These are phyloP conservation scores for Ammopiptanthus mongolicus DNA, from an alignment of 306 rosid species.

Conservation along the genomic window DNA sequence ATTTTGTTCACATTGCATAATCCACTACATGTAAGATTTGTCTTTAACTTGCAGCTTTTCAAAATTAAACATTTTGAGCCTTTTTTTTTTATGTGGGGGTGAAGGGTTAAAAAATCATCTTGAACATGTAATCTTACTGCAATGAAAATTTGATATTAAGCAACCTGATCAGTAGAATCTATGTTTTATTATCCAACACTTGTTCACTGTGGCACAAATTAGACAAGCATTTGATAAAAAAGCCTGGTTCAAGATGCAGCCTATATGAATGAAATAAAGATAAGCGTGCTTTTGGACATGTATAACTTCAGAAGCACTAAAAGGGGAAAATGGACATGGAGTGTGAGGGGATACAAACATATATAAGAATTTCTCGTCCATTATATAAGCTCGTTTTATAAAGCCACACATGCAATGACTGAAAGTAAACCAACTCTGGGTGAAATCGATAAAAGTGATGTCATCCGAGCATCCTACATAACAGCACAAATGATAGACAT, in stretches of 20 bases:
- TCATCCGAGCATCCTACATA: conserved; percentile 27
- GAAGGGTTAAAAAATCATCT: not conserved
- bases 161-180: not conserved
- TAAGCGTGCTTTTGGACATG: not conserved
- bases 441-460: conserved; percentile 60
- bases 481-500: conserved; percentile 10
- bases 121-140: not conserved
- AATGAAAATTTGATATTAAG: not conserved
- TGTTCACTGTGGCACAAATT: not conserved
- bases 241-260: not conserved
- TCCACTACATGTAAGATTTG: not conserved
- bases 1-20: conserved; percentile 21
- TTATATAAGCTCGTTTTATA: conserved; percentile 18
- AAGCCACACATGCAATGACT: conserved; percentile 30
- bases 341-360: not conserved
- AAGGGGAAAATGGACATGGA: not conserved
- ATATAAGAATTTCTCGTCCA: not conserved
- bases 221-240: not conserved
- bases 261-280: not conserved
- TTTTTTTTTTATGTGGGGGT: not conserved
- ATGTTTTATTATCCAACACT: not conserved
- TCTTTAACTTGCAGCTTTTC: conserved; percentile 14
- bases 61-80: not conserved
- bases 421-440: conserved; percentile 27
- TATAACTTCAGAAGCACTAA: not conserved